Conservation (phyloP, 768 basidiomycete species). For the Boletellus sp. region DNA sequence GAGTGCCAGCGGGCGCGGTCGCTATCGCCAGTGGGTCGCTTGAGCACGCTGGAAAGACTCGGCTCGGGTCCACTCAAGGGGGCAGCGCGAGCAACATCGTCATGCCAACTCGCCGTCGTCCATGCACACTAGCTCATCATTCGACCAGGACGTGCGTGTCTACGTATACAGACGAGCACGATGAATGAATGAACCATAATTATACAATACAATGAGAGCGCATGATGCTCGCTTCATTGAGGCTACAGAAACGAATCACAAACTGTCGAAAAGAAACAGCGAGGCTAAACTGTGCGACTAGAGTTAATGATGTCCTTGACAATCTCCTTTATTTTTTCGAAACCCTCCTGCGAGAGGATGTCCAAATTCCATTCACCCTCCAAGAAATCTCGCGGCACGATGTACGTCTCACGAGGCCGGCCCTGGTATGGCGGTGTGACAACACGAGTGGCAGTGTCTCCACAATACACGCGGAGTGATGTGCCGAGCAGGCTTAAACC, state of each 20-base stretch:
- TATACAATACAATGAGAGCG: too few species aligned
- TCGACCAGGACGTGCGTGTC: too few species aligned
- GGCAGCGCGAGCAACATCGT: background rate
- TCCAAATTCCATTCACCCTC: background rate
- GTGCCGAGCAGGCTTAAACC: background rate
- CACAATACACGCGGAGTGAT: background rate
- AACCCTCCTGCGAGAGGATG: background rate
- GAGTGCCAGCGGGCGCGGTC: background rate
- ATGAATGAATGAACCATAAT: too few species aligned
- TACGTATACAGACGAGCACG: too few species aligned
- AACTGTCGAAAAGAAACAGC: too few species aligned
- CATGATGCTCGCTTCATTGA: too few species aligned
- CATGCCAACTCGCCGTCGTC: constrained; percentile 5
- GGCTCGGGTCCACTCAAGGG: constrained; percentile 18
- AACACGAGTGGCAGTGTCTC: background rate
- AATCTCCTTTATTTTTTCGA: background rate
- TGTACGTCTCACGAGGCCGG: background rate
- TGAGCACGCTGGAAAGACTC: constrained; percentile 26
- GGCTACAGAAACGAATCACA: too few species aligned
- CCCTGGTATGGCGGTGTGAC: background rate
- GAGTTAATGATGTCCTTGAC: background rate
- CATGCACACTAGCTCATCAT: too few species aligned
- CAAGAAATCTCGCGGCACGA: background rate
- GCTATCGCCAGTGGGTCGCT: constrained; percentile 12
- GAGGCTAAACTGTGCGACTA: too few species aligned